phyloP scores from a whole-genome alignment of 352 stramenopile species.

The Pseudoperonospora humuli region DNA sequence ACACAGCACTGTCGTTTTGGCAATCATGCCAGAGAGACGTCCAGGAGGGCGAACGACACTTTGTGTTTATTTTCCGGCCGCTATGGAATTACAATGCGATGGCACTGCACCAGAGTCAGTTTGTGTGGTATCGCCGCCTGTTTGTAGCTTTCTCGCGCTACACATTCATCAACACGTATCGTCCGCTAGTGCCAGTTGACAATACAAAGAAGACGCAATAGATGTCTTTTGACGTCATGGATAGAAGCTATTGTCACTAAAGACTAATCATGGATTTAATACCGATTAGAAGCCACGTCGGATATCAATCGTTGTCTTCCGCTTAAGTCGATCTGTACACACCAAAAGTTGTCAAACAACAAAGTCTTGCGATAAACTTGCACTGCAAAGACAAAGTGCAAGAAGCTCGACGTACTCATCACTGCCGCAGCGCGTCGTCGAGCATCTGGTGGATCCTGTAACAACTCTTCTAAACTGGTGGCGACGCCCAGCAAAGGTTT shows the following conservation, averaged over 20 bases:
- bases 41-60: constrained; percentile 20
- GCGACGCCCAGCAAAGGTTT: neutral
- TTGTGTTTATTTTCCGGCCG: constrained; percentile 52
- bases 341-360: neutral
- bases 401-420: constrained; percentile 14
- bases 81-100: constrained; percentile 88
- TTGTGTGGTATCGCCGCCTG: constrained; percentile 95
- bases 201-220: constrained; percentile 28
- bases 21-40: constrained; percentile 8
- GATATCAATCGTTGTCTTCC: constrained; percentile 36
- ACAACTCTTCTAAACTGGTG: constrained; percentile 13
- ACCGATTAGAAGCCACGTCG: constrained; percentile 31
- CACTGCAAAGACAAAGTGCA: too few species aligned
- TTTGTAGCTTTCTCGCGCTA: constrained; percentile 94
- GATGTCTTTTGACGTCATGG: neutral
- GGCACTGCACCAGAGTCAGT: constrained; percentile 89
- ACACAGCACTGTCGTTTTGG: constrained; percentile 49
- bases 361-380: too few species aligned
- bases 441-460: constrained; percentile 24
- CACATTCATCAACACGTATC: constrained; percentile 91
- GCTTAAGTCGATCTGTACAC: constrained; percentile 23
- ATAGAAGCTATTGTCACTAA: constrained; percentile 5
- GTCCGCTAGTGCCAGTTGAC: constrained; percentile 29
- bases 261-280: neutral
- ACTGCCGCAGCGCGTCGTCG: constrained; percentile 20